Conservation (phyloP, 2,329 filamentous ascomycete genomes). For the Bipolaris sorokiniana region DNA sequence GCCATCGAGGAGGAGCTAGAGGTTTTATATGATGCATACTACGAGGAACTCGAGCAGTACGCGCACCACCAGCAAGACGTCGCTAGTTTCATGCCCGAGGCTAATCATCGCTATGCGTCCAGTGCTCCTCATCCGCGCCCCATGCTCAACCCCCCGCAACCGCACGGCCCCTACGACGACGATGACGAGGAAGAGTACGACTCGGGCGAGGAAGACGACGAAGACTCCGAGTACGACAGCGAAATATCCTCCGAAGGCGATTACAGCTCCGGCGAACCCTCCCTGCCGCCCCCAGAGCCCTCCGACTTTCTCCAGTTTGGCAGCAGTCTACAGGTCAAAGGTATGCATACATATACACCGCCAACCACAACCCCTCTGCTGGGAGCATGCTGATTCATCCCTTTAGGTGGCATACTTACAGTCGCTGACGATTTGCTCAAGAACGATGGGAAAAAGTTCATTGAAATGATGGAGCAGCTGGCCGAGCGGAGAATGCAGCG, state of each 20-base stretch:
- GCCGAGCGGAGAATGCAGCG: slow-evolving; percentile 96
- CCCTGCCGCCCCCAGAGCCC: slow-evolving; percentile 70
- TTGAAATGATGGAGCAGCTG: slow-evolving; percentile 99
- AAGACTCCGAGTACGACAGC: slow-evolving; percentile 55
- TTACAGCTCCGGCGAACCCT: slow-evolving; percentile 67
- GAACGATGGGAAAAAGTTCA: slow-evolving; percentile 99
- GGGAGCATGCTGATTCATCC: slow-evolving; percentile 31
- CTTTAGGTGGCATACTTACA: slow-evolving; percentile 89
- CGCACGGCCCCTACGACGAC: slow-evolving; percentile 64
- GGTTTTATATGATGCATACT: slow-evolving; percentile 97
- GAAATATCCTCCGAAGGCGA: slow-evolving; percentile 73
- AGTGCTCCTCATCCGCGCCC: slow-evolving; percentile 65
- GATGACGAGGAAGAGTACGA: slow-evolving; percentile 57
- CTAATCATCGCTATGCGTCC: slow-evolving; percentile 62
- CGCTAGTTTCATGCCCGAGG: slow-evolving; percentile 71
- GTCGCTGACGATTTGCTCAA: slow-evolving; percentile 98
- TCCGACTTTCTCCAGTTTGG: slow-evolving; percentile 97
- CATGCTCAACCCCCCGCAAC: slow-evolving; percentile 67
- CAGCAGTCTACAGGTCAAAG: slow-evolving; percentile 94
- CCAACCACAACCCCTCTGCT: slow-evolving; percentile 4
- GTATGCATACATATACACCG: slow-evolving; percentile 48
- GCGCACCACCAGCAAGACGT: slow-evolving; percentile 81
- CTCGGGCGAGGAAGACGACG: slow-evolving; percentile 62
- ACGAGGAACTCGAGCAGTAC: slow-evolving; percentile 96
- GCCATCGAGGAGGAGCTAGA: slow-evolving; percentile 98